Percentiles rank a stretch among this genome's conserved stretches.
phyloP scores from a whole-genome alignment of 805 yeast species.

The Cyberlindnera maritima region DNA sequence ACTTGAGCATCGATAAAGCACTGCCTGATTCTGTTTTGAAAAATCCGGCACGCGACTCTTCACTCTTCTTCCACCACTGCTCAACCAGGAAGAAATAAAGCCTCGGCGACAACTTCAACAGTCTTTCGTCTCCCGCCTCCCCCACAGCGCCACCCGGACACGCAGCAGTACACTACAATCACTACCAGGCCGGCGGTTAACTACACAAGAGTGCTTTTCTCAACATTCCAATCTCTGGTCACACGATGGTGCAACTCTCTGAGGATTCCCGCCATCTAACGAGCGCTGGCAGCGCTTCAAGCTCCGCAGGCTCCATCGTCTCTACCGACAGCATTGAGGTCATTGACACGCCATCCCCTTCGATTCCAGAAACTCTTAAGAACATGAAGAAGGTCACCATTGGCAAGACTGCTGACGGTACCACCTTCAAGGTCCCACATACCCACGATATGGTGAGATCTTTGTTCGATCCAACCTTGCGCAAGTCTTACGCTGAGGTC shows the following conservation, averaged over 20 bases:
- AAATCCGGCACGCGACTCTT: constrained; percentile 1
- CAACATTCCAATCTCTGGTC: not conserved
- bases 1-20: constrained; percentile 3
- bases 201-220: not conserved
- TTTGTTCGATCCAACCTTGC: constrained; percentile 70
- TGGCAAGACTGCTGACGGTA: constrained; percentile 30
- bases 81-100: constrained; percentile 6
- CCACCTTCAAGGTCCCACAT: constrained; percentile 36
- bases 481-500: constrained; percentile 66
- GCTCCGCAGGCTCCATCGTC: constrained; percentile 9
- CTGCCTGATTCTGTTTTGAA: not conserved
- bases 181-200: no score
- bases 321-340: constrained; percentile 5
- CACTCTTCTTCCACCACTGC: constrained; percentile 1
- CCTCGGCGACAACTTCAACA: constrained; percentile 8
- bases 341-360: not conserved
- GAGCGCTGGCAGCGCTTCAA: not conserved
- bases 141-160: not conserved
- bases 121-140: constrained; percentile 1
- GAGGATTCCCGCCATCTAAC: not conserved
- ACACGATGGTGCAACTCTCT: not conserved
- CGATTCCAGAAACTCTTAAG: not conserved
- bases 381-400: constrained; percentile 1
- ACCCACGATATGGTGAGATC: constrained; percentile 86
- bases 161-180: no score